A percentile compares a stretch with the other conserved stretches of the same genome.
These are phyloP conservation scores for Balakata baccata DNA, from an alignment of 345 rosid species.

Conservation along the genomic window DNA sequence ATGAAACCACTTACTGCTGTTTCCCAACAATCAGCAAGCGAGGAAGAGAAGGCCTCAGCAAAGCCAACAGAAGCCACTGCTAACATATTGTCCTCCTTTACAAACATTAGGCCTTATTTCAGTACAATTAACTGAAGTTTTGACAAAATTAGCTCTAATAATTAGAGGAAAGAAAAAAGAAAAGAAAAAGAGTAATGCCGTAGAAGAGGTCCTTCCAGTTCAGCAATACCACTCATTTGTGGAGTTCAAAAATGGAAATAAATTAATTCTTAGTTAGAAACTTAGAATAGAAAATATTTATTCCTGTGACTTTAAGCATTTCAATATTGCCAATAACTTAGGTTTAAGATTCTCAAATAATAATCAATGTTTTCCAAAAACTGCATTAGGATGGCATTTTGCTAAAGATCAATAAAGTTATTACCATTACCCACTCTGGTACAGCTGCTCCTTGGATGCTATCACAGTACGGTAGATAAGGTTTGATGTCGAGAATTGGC, in stretches of 20 bases:
- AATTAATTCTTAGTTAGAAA: not conserved
- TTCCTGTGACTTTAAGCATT: slow-evolving; percentile 1
- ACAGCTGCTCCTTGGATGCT: slow-evolving; percentile 63
- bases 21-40: slow-evolving; percentile 66
- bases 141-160: not conserved
- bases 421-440: slow-evolving; percentile 84
- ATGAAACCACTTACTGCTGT: slow-evolving; percentile 43
- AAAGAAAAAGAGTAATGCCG: not conserved
- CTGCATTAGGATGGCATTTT: not conserved
- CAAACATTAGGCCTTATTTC: slow-evolving; percentile 14
- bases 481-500: slow-evolving; percentile 89
- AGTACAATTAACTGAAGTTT: not conserved
- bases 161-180: no score
- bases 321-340: no score
- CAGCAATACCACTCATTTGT: not conserved
- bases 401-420: slow-evolving; percentile 11
- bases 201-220: not conserved
- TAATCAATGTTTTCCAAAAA: not conserved
- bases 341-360: not conserved
- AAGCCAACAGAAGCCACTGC: slow-evolving; percentile 70
- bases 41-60: slow-evolving; percentile 53
- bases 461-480: slow-evolving; percentile 85
- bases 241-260: not conserved
- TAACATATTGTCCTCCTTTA: slow-evolving; percentile 59
- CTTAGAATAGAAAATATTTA: not conserved